Conservation (phyloP, 1,139 yeast species). For the Lodderomyces parapsilosis region DNA sequence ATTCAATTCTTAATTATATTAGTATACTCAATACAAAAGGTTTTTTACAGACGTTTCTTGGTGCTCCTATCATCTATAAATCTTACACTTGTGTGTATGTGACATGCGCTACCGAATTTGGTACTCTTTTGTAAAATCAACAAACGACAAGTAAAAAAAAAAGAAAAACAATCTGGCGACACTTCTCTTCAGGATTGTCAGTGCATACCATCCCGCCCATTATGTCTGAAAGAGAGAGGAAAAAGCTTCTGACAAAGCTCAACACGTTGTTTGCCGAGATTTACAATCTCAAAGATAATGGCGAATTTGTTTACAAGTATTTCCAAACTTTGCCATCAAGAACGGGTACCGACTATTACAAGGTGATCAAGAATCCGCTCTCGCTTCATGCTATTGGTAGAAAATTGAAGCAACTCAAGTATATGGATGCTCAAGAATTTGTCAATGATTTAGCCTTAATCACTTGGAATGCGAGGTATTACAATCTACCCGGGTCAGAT, state of each 20-base stretch:
- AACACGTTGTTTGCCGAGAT: constrained; percentile 41
- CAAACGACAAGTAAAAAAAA: background rate
- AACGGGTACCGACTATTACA: constrained; percentile 44
- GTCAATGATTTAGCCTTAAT: constrained; percentile 78
- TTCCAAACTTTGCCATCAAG: constrained; percentile 55
- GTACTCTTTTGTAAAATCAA: background rate
- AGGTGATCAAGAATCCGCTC: constrained; percentile 41
- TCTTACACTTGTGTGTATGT: no score
- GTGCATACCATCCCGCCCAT: no score
- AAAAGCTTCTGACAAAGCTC: constrained; percentile 41
- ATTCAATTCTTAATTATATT: constrained; percentile 1
- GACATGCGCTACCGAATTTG: background rate
- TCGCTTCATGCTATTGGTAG: constrained; percentile 44
- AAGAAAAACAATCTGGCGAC: no score
- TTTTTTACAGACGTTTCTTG: background rate
- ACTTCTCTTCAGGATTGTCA: no score
- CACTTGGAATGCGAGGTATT: constrained; percentile 85
- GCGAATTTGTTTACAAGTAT: constrained; percentile 42
- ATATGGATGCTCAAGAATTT: constrained; percentile 64
- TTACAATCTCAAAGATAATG: constrained; percentile 46
- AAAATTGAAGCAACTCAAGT: constrained; percentile 48
- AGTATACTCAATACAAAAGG: background rate
- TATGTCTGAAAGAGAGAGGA: constrained; percentile 38
- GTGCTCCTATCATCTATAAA: no score
- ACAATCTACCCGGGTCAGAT: constrained; percentile 67